These are phyloP conservation scores for Metarhizium sp. DNA, from an alignment of 2,329 filamentous ascomycete species.

Conservation along the genomic window DNA sequence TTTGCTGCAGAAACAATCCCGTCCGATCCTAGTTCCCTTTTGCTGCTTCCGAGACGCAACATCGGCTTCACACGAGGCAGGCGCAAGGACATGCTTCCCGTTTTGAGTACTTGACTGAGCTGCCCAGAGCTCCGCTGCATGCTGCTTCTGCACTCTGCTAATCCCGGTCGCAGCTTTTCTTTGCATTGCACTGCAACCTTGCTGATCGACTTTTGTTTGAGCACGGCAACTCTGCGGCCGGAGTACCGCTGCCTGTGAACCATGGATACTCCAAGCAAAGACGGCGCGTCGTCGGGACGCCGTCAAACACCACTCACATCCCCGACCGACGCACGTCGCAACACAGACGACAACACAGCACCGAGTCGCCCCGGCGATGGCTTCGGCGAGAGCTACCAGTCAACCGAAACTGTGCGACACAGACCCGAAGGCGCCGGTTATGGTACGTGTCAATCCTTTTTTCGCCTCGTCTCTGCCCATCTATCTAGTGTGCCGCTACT, in stretches of 20 bases:
- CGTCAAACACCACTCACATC: conserved; percentile 30
- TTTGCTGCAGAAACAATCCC: neutral
- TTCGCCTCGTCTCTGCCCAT: neutral
- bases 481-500: neutral
- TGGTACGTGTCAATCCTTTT: conserved; percentile 30
- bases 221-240: conserved; percentile 4
- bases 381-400: conserved; percentile 46
- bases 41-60: neutral
- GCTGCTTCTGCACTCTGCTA: neutral
- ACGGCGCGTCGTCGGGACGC: conserved; percentile 25
- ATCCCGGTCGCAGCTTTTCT: neutral
- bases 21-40: neutral
- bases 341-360: conserved; percentile 26
- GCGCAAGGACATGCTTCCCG: neutral
- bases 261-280: conserved; percentile 35
- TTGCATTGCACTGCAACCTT: neutral
- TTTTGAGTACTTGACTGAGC: neutral
- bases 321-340: conserved; percentile 39
- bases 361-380: conserved; percentile 31
- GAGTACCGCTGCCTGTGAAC: conserved; percentile 8
- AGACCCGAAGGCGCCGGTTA: conserved; percentile 42
- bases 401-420: conserved; percentile 50
- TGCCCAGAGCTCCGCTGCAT: neutral
- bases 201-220: neutral
- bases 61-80: neutral